Evolutionary conservation across 805 yeast genomes (phyloP).

Genomic region (Candida nonsorbophila): DNA sequence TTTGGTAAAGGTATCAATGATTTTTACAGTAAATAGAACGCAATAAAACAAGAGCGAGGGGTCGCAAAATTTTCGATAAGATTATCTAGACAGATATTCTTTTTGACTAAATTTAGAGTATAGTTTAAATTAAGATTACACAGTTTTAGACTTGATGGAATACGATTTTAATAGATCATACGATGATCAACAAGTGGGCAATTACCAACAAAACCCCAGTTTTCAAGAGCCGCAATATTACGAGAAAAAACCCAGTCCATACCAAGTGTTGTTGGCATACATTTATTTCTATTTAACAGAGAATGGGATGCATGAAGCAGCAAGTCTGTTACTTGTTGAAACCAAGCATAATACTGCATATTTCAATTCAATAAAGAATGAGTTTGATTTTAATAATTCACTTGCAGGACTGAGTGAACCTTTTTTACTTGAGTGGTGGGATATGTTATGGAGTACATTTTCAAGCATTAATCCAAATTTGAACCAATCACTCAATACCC

Average conservation of each 20-base stretch:
- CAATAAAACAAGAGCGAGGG: too few relatives aligned
- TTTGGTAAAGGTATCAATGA: too few relatives aligned
- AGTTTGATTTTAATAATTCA: conserved; percentile 15
- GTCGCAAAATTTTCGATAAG: too few relatives aligned
- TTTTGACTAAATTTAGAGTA: too few relatives aligned
- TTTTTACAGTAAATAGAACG: too few relatives aligned
- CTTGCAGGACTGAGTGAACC: conserved; percentile 31
- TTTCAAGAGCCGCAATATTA: background rate
- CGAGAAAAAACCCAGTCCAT: conserved; percentile 1
- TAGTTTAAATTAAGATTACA: too few relatives aligned
- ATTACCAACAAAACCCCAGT: background rate
- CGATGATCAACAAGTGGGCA: background rate
- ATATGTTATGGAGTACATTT: conserved; percentile 44
- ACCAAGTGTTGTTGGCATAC: conserved; percentile 47
- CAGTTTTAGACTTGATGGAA: too few relatives aligned
- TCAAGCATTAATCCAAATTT: conserved; percentile 33
- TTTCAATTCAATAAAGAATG: conserved; percentile 7
- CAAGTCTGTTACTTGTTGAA: conserved; percentile 35
- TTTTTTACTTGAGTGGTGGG: conserved; percentile 56
- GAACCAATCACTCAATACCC: conserved; percentile 14
- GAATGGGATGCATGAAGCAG: conserved; percentile 46
- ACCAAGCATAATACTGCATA: conserved; percentile 6
- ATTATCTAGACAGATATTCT: too few relatives aligned
- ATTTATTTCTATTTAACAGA: conserved; percentile 45
- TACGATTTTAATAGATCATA: too few relatives aligned